Base-by-base conservation (phyloP, 2,329 filamentous ascomycete genomes). In the Didymella lethalis region DNA sequence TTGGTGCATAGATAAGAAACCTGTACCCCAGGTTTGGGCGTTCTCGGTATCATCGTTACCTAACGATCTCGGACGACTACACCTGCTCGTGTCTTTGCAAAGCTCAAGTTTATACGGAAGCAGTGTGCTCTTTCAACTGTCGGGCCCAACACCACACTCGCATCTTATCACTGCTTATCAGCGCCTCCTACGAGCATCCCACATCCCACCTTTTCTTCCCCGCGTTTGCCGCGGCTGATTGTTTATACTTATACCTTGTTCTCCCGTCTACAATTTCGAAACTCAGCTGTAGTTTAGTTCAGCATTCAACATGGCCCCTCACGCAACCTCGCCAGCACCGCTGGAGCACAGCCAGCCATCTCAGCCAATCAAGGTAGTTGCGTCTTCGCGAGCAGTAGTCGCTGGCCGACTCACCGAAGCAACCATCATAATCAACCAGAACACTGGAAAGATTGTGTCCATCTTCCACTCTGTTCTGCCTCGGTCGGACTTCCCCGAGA, bases 301-400 rank as follows among this genome's bases (percentile, higher is more conserved):
- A 49, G 23, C 28, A 47, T 3, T 54, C 59, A 68, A 43, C n/a
- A 78, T 78, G 75, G 74, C 75, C 57, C 72, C 75, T 53, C 76
- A 77, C 70, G 73, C 74, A 54, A 76, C 69, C 8, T 73, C 70
- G 11, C 71, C 73, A 55, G 66, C 69, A 47, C 67, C 73, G 2
- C 55, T 62, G 50, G 55, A 69, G 40, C 71, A 74, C 46, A 69
- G 68, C 55, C 66, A 64, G 32, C 65, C 71, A 20, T 18, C 61
- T 23, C 71, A 80, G 53, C 80, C 82, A 18, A 85, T 93, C 69
- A 88, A 87, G 43, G 91, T 97, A 58, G 84, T 98, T 57, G 90
- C 90, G 57, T 98, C 95, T 1, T 90, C 89, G 26, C 87, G 93
- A 69, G 91, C 91, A 57, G 88, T 98, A 49, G 83, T 98, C 68